Percentiles rank a stretch among this genome's conserved stretches.
phyloP scores from a whole-genome alignment of 495 filamentous ascomycete species.

The Bathelium albidoporum region DNA sequence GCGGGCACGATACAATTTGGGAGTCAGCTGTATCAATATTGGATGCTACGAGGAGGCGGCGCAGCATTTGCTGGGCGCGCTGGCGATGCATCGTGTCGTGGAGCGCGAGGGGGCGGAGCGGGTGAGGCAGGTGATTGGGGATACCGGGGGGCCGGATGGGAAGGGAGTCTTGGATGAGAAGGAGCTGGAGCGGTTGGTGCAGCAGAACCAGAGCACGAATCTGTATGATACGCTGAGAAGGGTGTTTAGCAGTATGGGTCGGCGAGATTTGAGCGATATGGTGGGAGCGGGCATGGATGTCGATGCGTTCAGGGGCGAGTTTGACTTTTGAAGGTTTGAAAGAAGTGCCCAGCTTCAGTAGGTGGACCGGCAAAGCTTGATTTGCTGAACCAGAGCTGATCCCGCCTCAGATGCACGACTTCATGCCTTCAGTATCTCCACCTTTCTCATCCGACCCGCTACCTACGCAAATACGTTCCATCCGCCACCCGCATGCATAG shows the following conservation, averaged over 20 bases:
- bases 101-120: conserved; percentile 68
- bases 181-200: conserved; percentile 68
- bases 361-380: background rate
- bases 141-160: conserved; percentile 18
- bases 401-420: background rate
- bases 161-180: conserved; percentile 43
- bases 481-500: background rate
- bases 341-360: background rate
- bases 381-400: background rate
- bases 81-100: conserved; percentile 94
- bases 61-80: conserved; percentile 81
- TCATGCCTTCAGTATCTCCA: too few species aligned
- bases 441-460: too few species aligned
- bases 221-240: conserved; percentile 84
- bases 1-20: conserved; percentile 90
- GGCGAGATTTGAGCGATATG: conserved; percentile 75
- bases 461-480: too few species aligned
- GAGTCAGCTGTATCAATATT: conserved; percentile 95
- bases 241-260: conserved; percentile 89
- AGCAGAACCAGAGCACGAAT: conserved; percentile 93
- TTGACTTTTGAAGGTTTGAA: conserved; percentile 51
- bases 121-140: conserved; percentile 45
- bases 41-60: conserved; percentile 89
- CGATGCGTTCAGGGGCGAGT: conserved; percentile 72
- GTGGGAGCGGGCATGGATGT: conserved; percentile 86